These are phyloP conservation scores for Gentiana macrophylla DNA, from an alignment of 257 asterid genomes.

Conservation along the genomic window DNA sequence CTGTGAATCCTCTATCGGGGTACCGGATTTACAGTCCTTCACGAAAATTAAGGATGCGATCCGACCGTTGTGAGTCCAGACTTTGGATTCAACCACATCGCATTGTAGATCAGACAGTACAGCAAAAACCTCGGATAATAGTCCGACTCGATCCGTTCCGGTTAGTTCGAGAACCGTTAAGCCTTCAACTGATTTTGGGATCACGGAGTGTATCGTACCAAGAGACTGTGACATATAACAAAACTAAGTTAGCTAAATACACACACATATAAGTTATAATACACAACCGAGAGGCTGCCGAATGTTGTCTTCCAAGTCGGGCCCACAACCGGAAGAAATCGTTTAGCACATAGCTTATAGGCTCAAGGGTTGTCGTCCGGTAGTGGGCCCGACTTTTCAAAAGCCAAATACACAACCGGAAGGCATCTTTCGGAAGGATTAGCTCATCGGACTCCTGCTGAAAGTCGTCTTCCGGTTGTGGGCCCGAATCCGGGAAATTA, in stretches of 20 bases:
- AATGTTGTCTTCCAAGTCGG: too few species aligned
- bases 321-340: too few species aligned
- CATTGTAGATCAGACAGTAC: slow-evolving; percentile 59
- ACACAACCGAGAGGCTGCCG: background rate
- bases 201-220: slow-evolving; percentile 53
- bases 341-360: too few species aligned
- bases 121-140: slow-evolving; percentile 83
- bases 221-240: slow-evolving; percentile 52
- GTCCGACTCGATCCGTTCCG: slow-evolving; percentile 83
- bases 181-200: slow-evolving; percentile 53
- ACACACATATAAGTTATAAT: background rate
- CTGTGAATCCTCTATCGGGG: slow-evolving; percentile 52
- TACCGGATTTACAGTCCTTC: slow-evolving; percentile 62
- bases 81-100: slow-evolving; percentile 70
- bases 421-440: too few species aligned
- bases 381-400: too few species aligned
- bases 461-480: too few species aligned
- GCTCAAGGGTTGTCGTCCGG: too few species aligned
- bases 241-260: background rate
- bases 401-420: too few species aligned
- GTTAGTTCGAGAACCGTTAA: slow-evolving; percentile 78
- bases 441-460: too few species aligned
- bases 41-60: slow-evolving; percentile 67
- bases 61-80: slow-evolving; percentile 95
- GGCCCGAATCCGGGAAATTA: background rate